These are phyloP conservation scores for Teunomyces stri DNA, from an alignment of 805 yeast species.

Conservation along the genomic window DNA sequence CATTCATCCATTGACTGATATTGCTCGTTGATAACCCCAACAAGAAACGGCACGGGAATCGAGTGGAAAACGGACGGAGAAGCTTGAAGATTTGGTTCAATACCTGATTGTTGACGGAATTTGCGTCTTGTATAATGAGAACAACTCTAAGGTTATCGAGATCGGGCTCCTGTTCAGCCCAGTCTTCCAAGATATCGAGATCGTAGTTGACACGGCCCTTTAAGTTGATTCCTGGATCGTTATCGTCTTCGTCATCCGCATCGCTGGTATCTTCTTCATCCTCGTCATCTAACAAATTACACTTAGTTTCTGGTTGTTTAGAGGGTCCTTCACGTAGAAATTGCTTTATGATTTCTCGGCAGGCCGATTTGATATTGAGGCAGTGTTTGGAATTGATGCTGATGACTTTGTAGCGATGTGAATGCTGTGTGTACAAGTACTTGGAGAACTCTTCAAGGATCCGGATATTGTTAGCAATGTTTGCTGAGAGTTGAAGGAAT, in stretches of 20 bases:
- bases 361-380: constrained; percentile 30
- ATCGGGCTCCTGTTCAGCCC: constrained; percentile 18
- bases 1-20: constrained; percentile 36
- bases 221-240: constrained; percentile 8
- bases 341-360: constrained; percentile 35
- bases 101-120: constrained; percentile 31
- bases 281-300: constrained; percentile 7
- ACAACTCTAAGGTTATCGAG: constrained; percentile 16
- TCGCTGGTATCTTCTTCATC: constrained; percentile 9
- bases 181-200: constrained; percentile 33
- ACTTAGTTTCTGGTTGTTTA: constrained; percentile 3
- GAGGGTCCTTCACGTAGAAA: constrained; percentile 14
- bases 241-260: constrained; percentile 12
- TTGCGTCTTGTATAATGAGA: constrained; percentile 37
- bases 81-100: constrained; percentile 35
- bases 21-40: constrained; percentile 36
- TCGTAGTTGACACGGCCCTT: constrained; percentile 25
- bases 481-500: constrained; percentile 36
- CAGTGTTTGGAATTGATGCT: constrained; percentile 31
- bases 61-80: constrained; percentile 22
- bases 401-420: constrained; percentile 19
- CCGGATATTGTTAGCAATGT: constrained; percentile 40
- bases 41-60: constrained; percentile 33
- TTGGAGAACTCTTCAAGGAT: constrained; percentile 34
- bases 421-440: constrained; percentile 9